A percentile compares a stretch with the other conserved stretches of the same genome.
Conservation (phyloP, 352 stramenopile species). For the Pelagophyceae sp. region DNA sequence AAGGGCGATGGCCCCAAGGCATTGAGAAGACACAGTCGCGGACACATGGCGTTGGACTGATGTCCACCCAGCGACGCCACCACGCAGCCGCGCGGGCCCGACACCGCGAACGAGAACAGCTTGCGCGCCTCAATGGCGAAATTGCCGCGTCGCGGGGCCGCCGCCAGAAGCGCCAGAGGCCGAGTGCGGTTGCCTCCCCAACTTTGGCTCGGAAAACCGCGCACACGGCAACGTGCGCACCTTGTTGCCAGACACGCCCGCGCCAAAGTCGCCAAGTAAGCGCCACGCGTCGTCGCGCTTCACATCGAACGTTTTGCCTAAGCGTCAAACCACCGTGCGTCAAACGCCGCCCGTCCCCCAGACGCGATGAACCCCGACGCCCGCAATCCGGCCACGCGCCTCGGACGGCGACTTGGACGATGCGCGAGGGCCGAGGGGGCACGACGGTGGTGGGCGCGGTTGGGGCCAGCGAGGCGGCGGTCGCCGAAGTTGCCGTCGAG, state of each 20-base stretch:
- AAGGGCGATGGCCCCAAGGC: no score
- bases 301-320: neutral
- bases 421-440: neutral
- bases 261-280: neutral
- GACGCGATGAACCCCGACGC: neutral
- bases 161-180: no score
- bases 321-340: neutral
- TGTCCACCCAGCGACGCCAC: neutral
- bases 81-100: neutral
- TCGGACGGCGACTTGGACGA: neutral
- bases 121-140: slow-evolving; percentile 6
- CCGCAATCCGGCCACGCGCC: neutral
- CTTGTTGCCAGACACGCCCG: slow-evolving; percentile 10
- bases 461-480: no score
- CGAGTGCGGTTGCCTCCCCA: no score
- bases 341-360: neutral
- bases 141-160: no score
- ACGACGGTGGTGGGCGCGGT: neutral
- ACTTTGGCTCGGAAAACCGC: no score
- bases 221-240: neutral
- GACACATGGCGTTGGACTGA: slow-evolving; percentile 12
- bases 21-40: no score
- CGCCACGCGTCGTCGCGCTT: slow-evolving; percentile 8
- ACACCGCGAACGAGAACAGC: neutral
- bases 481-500: no score